Evolutionary conservation across 139 green algal genomes (phyloP).

Genomic region (Micromonas commoda): DNA sequence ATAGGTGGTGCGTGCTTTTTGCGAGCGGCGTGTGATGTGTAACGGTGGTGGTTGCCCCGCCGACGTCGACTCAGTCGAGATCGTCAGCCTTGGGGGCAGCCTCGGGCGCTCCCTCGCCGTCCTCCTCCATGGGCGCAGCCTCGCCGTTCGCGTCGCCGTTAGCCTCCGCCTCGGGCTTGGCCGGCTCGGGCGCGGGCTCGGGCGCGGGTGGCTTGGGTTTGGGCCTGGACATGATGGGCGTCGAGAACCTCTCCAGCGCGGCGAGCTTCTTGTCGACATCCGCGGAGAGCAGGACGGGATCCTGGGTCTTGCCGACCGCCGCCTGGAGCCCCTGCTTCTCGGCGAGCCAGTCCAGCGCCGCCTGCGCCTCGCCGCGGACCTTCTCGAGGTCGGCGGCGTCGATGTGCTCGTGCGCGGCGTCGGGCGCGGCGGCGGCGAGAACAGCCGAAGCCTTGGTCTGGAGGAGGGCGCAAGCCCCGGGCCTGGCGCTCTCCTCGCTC

Average conservation of each 20-base stretch:
- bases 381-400: slow-evolving; percentile 62
- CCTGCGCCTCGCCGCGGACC: slow-evolving; percentile 60
- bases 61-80: slow-evolving; percentile 1
- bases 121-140: too few species aligned
- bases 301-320: slow-evolving; percentile 42
- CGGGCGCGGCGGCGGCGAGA: slow-evolving; percentile 41
- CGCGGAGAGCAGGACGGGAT: slow-evolving; percentile 64
- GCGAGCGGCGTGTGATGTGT: too few species aligned
- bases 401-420: slow-evolving; percentile 72
- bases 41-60: too few species aligned
- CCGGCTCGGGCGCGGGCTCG: slow-evolving; percentile 14
- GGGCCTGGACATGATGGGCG: slow-evolving; percentile 81
- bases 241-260: slow-evolving; percentile 47
- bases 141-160: background rate
- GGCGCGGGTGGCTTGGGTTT: slow-evolving; percentile 39
- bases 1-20: too few species aligned
- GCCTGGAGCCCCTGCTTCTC: slow-evolving; percentile 66
- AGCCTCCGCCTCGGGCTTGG: background rate
- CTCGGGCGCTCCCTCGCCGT: background rate
- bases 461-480: slow-evolving; percentile 36
- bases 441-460: slow-evolving; percentile 45
- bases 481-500: slow-evolving; percentile 40
- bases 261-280: slow-evolving; percentile 88
- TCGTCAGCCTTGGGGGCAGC: slow-evolving; percentile 3
- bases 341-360: slow-evolving; percentile 73